phyloP scores from a whole-genome alignment of 1,284 basidiomycete species.

The Cryptococcus sp. region DNA sequence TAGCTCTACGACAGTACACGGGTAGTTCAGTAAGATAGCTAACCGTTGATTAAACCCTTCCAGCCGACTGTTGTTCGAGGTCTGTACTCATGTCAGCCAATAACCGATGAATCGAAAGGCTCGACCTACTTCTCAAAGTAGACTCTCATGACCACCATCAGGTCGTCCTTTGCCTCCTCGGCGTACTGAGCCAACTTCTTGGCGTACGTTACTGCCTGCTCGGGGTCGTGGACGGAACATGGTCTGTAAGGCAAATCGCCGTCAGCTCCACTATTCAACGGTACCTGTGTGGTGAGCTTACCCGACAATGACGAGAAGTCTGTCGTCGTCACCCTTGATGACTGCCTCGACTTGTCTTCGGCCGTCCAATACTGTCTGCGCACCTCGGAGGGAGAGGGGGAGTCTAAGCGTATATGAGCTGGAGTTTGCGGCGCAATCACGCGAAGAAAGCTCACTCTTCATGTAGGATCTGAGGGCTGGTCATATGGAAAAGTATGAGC shows the following conservation, averaged over 20 bases:
- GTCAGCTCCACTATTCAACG: neutral
- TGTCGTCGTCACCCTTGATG: slow-evolving; percentile 80
- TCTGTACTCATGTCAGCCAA: slow-evolving; percentile 31
- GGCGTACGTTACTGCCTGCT: slow-evolving; percentile 82
- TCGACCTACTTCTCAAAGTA: slow-evolving; percentile 79
- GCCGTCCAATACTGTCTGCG: slow-evolving; percentile 73
- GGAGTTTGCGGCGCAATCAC: neutral
- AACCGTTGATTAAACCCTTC: slow-evolving; percentile 62
- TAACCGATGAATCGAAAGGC: neutral
- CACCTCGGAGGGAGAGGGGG: slow-evolving; percentile 50
- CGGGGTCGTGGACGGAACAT: slow-evolving; percentile 87
- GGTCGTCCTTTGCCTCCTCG: slow-evolving; percentile 74
- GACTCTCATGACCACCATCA: slow-evolving; percentile 94
- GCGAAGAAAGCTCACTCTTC: slow-evolving; percentile 64
- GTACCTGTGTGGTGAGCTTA: slow-evolving; percentile 50
- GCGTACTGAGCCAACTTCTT: slow-evolving; percentile 77
- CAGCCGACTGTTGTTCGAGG: slow-evolving; percentile 81
- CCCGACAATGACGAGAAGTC: slow-evolving; percentile 85
- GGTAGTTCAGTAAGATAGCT: neutral
- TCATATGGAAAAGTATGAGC: slow-evolving; percentile 8
- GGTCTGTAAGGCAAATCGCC: slow-evolving; percentile 59
- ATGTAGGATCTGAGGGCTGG: slow-evolving; percentile 76
- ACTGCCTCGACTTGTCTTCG: slow-evolving; percentile 75
- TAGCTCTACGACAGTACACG: neutral
- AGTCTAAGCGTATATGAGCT: slow-evolving; percentile 27